Percentiles rank a stretch among this genome's conserved stretches.
Conservation (phyloP, 2,329 filamentous ascomycete genomes). For the Colletotrichum simmondsii region DNA sequence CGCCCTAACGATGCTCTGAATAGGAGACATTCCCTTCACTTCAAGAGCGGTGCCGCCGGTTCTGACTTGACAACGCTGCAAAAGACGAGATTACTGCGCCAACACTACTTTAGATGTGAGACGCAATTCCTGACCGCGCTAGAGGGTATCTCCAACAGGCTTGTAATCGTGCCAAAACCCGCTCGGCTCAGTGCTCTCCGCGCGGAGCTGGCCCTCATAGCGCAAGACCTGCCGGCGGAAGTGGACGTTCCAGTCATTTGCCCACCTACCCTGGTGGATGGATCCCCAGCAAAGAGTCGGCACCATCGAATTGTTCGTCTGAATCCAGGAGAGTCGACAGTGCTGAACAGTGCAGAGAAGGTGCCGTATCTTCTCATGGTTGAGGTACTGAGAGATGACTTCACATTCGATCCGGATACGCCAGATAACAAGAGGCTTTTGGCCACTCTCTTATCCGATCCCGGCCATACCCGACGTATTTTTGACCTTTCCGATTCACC, state of each 20-base stretch:
- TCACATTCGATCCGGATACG: conserved; percentile 82
- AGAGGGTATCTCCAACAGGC: conserved; percentile 85
- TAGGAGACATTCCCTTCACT: conserved; percentile 70
- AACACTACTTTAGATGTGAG: conserved; percentile 86
- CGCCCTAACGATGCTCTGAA: conserved; percentile 60
- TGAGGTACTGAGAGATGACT: conserved; percentile 83
- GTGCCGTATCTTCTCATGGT: conserved; percentile 89
- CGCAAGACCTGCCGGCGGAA: conserved; percentile 83
- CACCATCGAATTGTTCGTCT: conserved; percentile 87
- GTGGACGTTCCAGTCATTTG: conserved; percentile 87
- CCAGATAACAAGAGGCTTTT: conserved; percentile 77
- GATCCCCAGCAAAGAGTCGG: conserved; percentile 77
- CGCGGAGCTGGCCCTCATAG: conserved; percentile 83
- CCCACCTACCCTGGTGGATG: conserved; percentile 78
- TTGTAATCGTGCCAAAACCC: conserved; percentile 84
- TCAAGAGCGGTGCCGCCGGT: conserved; percentile 66
- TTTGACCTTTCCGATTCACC: conserved; percentile 78
- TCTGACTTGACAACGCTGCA: conserved; percentile 73
- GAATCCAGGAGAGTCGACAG: conserved; percentile 86
- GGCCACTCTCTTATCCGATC: conserved; percentile 65
- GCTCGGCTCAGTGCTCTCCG: conserved; percentile 83
- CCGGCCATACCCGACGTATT: conserved; percentile 67
- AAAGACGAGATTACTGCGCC: conserved; percentile 77
- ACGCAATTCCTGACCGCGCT: conserved; percentile 84
- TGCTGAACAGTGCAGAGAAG: conserved; percentile 87